phyloP scores from a whole-genome alignment of 179 eudicot genomes.

The Nepenthes alata region DNA sequence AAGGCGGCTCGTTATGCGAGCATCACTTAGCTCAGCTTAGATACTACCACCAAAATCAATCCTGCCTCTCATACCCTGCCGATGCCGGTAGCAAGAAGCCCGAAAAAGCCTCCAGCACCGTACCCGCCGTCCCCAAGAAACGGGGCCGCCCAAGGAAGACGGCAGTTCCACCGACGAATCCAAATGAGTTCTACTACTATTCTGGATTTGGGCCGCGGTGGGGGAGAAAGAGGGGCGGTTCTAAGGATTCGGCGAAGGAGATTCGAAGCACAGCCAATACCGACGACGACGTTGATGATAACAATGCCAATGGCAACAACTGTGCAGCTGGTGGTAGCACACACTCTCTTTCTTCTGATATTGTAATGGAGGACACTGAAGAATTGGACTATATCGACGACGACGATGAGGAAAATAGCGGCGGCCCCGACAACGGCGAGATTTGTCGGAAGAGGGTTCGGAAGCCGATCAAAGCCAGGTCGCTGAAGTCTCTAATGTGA shows the following conservation, averaged over 20 bases:
- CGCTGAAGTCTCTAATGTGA: constrained; percentile 59
- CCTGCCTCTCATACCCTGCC: neutral
- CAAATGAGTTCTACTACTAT: constrained; percentile 55
- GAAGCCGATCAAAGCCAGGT: constrained; percentile 63
- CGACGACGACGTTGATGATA: neutral
- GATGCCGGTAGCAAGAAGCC: constrained; percentile 5
- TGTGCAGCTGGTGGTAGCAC: neutral
- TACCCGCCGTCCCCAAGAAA: constrained; percentile 13
- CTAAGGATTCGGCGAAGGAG: neutral
- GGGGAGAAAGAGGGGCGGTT: constrained; percentile 46
- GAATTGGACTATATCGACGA: constrained; percentile 17
- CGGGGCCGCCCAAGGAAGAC: constrained; percentile 33
- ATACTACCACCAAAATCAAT: no score
- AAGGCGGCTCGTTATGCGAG: constrained; percentile 18
- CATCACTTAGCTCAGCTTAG: constrained; percentile 14
- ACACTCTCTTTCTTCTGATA: neutral
- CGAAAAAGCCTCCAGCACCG: constrained; percentile 1
- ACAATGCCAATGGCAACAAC: neutral
- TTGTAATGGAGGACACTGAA: constrained; percentile 2
- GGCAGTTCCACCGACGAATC: constrained; percentile 8
- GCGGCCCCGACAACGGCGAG: constrained; percentile 7
- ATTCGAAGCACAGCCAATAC: neutral
- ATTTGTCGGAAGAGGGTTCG: constrained; percentile 25
- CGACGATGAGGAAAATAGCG: constrained; percentile 4
- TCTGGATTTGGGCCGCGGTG: constrained; percentile 73